phyloP scores from a whole-genome alignment of 83 land plant genomes.

The Picea abies region DNA sequence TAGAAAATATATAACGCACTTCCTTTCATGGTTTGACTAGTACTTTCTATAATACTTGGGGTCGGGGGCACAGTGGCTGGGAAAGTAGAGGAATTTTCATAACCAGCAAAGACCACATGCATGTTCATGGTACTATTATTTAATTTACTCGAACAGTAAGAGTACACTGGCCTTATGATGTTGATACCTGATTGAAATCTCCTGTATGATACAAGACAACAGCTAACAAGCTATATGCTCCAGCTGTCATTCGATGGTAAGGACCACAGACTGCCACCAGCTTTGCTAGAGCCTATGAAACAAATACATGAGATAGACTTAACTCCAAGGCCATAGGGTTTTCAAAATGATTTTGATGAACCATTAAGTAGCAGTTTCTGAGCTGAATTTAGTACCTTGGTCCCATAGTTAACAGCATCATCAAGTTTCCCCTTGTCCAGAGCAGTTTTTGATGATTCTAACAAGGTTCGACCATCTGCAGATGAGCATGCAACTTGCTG shows the following conservation, averaged over 20 bases:
- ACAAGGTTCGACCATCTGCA: conserved; percentile 93
- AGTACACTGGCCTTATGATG: not conserved
- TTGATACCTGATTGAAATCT: conserved; percentile 91
- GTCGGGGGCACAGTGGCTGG: too few relatives aligned
- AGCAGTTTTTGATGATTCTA: conserved; percentile 96
- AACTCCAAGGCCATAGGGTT: not conserved
- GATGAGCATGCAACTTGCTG: conserved; percentile 99
- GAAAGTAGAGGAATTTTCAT: too few relatives aligned
- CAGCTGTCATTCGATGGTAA: conserved; percentile 97
- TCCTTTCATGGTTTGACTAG: too few relatives aligned
- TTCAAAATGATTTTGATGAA: not conserved
- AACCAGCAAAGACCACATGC: not conserved
- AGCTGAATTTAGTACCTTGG: conserved; percentile 55
- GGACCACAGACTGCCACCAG: conserved; percentile 97
- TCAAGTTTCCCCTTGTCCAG: conserved; percentile 98
- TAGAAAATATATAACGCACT: too few relatives aligned
- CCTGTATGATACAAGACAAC: conserved; percentile 98
- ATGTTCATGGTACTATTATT: not conserved
- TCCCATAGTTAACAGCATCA: conserved; percentile 94
- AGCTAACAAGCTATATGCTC: conserved; percentile 96
- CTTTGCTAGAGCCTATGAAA: conserved; percentile 83
- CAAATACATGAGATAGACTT: not conserved
- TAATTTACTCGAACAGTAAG: not conserved
- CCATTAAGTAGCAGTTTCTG: not conserved
- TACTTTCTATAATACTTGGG: too few relatives aligned